Conservation (phyloP, 257 asterid species). For the Coffea eugenioides region DNA sequence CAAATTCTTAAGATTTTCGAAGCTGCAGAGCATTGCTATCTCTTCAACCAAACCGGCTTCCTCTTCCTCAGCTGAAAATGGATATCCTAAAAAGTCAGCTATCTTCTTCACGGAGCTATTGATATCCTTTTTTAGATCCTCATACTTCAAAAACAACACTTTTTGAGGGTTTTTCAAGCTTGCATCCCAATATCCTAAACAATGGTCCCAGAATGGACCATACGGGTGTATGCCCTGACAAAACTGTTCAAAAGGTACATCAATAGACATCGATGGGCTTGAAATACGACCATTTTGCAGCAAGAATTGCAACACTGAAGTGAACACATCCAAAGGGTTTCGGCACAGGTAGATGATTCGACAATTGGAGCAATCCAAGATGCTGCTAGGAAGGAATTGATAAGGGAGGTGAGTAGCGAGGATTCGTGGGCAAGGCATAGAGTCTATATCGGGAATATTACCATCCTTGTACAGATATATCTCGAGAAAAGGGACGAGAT, state of each 20-base stretch:
- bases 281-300: constrained; percentile 16
- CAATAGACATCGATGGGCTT: constrained; percentile 12
- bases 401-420: constrained; percentile 45
- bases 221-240: constrained; percentile 32
- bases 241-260: constrained; percentile 19
- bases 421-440: constrained; percentile 36
- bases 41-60: constrained; percentile 36
- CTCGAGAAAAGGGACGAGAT: constrained; percentile 52
- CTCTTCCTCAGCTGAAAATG: constrained; percentile 41
- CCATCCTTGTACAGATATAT: constrained; percentile 21
- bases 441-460: not conserved
- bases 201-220: constrained; percentile 69
- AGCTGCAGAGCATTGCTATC: constrained; percentile 39
- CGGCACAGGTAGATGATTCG: constrained; percentile 43
- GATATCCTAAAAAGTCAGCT: constrained; percentile 46
- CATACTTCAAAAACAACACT: constrained; percentile 42
- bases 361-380: constrained; percentile 23
- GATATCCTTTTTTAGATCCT: constrained; percentile 42
- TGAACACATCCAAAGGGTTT: constrained; percentile 48
- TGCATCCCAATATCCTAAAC: constrained; percentile 49
- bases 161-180: constrained; percentile 25
- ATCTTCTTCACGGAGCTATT: constrained; percentile 26
- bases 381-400: constrained; percentile 30
- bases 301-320: constrained; percentile 39
- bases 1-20: constrained; percentile 39